Base-by-base conservation (phyloP, 768 basidiomycete genomes). In the Austroboletus eburneus region DNA sequence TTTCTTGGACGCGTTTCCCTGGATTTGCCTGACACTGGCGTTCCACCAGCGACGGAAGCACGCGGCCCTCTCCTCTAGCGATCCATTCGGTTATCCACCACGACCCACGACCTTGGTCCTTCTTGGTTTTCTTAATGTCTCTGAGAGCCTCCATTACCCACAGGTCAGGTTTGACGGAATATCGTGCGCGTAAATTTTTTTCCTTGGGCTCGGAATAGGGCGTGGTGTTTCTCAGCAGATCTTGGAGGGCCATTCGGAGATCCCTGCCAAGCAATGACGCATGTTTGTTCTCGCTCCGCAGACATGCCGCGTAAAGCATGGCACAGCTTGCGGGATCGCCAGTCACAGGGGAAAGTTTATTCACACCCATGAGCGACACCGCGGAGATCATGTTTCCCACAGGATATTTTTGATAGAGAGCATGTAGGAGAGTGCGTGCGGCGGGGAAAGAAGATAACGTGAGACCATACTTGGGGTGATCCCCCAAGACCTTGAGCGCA, bases 381-480 rank as follows among this genome's bases (percentile, higher is more conserved):
- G 78, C 72, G 2, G 77, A 62, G 42, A 83, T 69, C 33, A 72
- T 59, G 48, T 77, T 66, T 17, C 75, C 63, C 18, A 84, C 60
- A 1, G 80, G 73, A 48, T 74, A 60, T 16, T 69, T 56, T 39
- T 63, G 48, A 56, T 79, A 76, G 3, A 85, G 67, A 1, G 80
- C 72, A 48, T 85, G 77, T 1, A 85, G 59, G 37, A 87, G 74
- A 34, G 71, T 73, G 4, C 76, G 81, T 1, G 74, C 84, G 2
- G 74, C 78, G 0, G 67, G 52, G 9, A 77, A 65, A 3, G 77
- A 74, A 8, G 55, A 46, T 13, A 86, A 69, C 18, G 68, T 60
- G 16, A 86, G 52, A 41, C 77, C 74, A 60, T 85, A 83, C 57
- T 79, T 81, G 13, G 80, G 69, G 46, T 75, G 82, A 57, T 86